Evolutionary conservation across 768 basidiomycete genomes (phyloP).

Genomic region (Tylopilus subfusipes): DNA sequence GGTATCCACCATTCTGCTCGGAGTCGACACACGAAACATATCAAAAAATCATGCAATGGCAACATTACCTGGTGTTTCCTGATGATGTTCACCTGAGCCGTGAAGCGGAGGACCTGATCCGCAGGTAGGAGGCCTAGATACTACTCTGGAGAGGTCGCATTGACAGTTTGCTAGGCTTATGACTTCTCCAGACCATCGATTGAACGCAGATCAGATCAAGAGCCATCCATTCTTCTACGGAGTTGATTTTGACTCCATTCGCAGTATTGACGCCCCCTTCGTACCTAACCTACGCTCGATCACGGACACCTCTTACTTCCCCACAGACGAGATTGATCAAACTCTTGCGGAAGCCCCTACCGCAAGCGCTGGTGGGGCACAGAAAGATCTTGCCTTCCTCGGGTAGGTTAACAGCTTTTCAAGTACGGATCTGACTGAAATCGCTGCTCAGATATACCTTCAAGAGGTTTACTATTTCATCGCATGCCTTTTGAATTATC

Average conservation of each 20-base stretch:
- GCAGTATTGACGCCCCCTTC: slow-evolving; percentile 90
- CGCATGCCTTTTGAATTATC: slow-evolving; percentile 43
- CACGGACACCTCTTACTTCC: slow-evolving; percentile 98
- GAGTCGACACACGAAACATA: slow-evolving; percentile 98
- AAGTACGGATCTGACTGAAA: slow-evolving; percentile 1
- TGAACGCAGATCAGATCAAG: slow-evolving; percentile 85
- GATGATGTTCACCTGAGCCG: slow-evolving; percentile 91
- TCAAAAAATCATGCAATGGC: slow-evolving; percentile 97
- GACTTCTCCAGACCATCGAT: slow-evolving; percentile 74
- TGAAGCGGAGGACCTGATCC: slow-evolving; percentile 88
- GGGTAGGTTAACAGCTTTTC: slow-evolving; percentile 39
- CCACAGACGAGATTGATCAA: slow-evolving; percentile 89
- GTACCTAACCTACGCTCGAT: slow-evolving; percentile 92
- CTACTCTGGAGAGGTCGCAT: neutral
- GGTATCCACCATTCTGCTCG: slow-evolving; percentile 95
- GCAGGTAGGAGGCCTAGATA: slow-evolving; percentile 47
- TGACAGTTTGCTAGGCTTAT: slow-evolving; percentile 55
- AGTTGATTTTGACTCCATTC: slow-evolving; percentile 88
- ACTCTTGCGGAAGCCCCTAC: slow-evolving; percentile 45
- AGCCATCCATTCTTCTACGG: slow-evolving; percentile 92
- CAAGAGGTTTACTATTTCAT: slow-evolving; percentile 70
- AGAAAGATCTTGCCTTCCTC: slow-evolving; percentile 64
- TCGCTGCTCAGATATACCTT: slow-evolving; percentile 60
- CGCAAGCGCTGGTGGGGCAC: slow-evolving; percentile 38
- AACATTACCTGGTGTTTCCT: slow-evolving; percentile 79